Evolutionary conservation across 1,139 yeast genomes (phyloP), one percentile per base, ranked within the genome.

Genomic region (Blastobotrys persicus): DNA sequence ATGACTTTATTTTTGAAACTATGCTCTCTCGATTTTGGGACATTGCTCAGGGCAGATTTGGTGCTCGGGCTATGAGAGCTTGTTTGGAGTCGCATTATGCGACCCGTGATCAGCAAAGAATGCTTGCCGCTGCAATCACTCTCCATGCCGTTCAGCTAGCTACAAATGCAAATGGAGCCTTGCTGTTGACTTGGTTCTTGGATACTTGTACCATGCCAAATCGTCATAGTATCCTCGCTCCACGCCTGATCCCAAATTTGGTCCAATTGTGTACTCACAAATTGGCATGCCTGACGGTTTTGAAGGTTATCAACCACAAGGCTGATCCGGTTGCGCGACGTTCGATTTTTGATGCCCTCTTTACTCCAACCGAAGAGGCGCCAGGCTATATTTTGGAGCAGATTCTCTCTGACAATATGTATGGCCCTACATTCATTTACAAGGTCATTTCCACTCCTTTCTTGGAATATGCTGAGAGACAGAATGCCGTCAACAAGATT

Each of bases 61-160:
- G 98, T 43, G 92, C 98, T 1, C 78, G 98, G 59, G 96, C 98
- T 31, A 84, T 91, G 58, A 74, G 98, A 56, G 95, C 98, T 0
- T 88, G 95, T 58, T 74, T 92, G 48, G 98, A 92, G 68, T 83
- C 92, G 40, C 79, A 78, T 45, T 77, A 79, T 53, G 75, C 81
- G 7, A 74, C 84, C 11, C 71, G 72, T 32, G 91, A 83, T 60
- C 95, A 88, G 62, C 79, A 85, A 46, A 70, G 85, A 6, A 75
- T 88, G 49, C 77, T 91, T n/a, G 85, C 96, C 12, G 83, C 88
- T 1, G 80, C 88, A 54, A 87, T 92, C 54, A 81, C 88, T 19
- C 77, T 83, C 47, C 83, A 85, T 71, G 82, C 94, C 32, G 87
- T 85, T 57, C 89, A 84, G 55, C 75, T 92, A 59, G 89, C 91